Base-by-base conservation (phyloP, 2,329 filamentous ascomycete species). In the Aspergillus unguis region DNA sequence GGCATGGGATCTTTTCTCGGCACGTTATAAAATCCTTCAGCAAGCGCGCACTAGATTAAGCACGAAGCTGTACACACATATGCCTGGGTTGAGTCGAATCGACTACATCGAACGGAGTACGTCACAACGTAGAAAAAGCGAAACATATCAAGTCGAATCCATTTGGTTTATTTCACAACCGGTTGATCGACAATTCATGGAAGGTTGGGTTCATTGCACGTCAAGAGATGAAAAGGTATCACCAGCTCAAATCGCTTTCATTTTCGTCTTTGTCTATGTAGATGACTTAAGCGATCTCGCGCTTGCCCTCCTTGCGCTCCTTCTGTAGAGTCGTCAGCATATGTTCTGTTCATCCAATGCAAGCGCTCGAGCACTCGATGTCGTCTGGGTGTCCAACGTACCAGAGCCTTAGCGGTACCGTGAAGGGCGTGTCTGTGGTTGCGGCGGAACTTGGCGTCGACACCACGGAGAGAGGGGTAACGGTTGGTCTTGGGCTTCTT, bases 351-450 rank as follows among this genome's bases (percentile, higher is more conserved):
- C 35, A 38, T 31, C 33, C 35, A 36, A 38, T 31, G 26, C 32
- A 17, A 26, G 5, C 10, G 9, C 6, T 11, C 31, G 10, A 7
- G 28, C 10, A 10, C 9, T 6, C 31, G n/a, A 35, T 46, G 46
- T 28, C 37, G 31, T 31, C 9, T 17, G 17, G 17, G 17, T 17
- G 26, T 35, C 41, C 41, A 62, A 82, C 88, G 72, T 86, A 97
- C 92, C 83, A 99, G 81, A 76, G 94, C 94, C 83, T 90, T 95
- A 84, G 90, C 91, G 76, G 92, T 99, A 78, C 94, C 94, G 84
- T 97, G 94, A 63, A 97, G 91, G 79, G 94, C 94, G 85, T 99
- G 92, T 84, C 91, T 90, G 84, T 99, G 94, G 85, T 99, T 99
- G 81, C 94, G 88, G 79, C 94, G 88, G 85, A 99, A 99, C 87